Base-by-base conservation (phyloP, 129 eudicot species). In the Artemisia tridentata region DNA sequence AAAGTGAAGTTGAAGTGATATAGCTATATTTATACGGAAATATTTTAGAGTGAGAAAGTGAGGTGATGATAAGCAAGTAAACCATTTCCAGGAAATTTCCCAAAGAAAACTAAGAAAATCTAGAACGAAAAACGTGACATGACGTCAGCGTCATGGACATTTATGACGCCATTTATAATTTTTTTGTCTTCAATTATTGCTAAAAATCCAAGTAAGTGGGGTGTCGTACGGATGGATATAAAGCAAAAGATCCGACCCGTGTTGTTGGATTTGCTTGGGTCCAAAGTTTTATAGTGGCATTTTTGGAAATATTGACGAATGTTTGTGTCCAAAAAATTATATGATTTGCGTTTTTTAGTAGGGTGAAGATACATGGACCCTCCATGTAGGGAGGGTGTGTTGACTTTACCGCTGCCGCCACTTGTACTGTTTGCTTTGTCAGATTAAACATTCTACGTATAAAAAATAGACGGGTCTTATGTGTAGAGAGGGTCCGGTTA, bases 1-100 rank as follows among this genome's bases (percentile, higher is more conserved):
- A 65, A 54, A 74, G 79, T 65, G 58, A 21, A 74, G 79, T 2
- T 65, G 72, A 47, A 55, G 59, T 75, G 67, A 45, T 66, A 46
- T 45, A 4, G 0, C 5, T 11, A 10, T 43, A 21, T 55, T 14
- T 52, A 73, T 52, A 41, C 41, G 66, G 11, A 43, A 14, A 9
- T 20, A 2, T 50, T 10, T 41, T 20, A 63, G 57, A 63, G 64
- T 51, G 78, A 73, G 53, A 63, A 11, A 13, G 50, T 18, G 55
- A 46, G 19, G 43, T 43, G 75, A 7, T 45, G 23, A 48, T 72
- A 74, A 74, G 47, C 48, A 52, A 51, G 58, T 54, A 19, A 65
- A 19, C 55, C 49, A 65, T 10, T 31, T 64, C 78, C 0, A 11
- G 1, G 78, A 65, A 74, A 65, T 68, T 74, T 74, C 71, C 27